Evolutionary conservation across 441 rosid genomes (phyloP).

Genomic region (Adansonia rubrostipa): DNA sequence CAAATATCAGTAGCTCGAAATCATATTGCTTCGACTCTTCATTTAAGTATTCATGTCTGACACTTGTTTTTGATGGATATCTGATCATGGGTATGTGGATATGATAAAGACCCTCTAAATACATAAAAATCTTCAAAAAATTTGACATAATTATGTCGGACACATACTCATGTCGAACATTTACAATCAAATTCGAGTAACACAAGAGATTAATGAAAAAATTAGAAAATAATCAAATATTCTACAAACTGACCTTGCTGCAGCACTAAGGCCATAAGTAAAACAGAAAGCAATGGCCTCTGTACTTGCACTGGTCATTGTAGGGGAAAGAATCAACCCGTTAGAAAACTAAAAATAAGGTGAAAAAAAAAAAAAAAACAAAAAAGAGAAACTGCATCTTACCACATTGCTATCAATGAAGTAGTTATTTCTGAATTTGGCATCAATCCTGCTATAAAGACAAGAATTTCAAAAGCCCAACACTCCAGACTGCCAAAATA

Average conservation of each 20-base stretch:
- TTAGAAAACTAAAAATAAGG: neutral
- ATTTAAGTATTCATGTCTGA: no score
- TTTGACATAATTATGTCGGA: no score
- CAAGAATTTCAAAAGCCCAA: conserved; percentile 78
- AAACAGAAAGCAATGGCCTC: conserved; percentile 62
- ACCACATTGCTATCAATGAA: conserved; percentile 80
- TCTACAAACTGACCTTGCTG: conserved; percentile 53
- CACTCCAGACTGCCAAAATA: conserved; percentile 57
- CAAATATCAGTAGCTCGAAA: neutral
- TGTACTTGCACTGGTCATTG: conserved; percentile 52
- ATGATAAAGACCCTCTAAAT: no score
- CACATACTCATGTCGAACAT: no score
- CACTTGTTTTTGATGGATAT: no score
- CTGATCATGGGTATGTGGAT: no score
- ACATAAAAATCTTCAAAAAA: no score
- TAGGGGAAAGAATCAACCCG: neutral
- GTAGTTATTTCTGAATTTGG: conserved; percentile 55
- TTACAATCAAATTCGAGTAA: no score
- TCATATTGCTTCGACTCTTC: no score
- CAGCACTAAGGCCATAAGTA: conserved; percentile 64
- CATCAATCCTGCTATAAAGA: conserved; percentile 76
- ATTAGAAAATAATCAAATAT: neutral
- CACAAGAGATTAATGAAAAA: neutral
- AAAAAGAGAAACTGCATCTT: neutral
- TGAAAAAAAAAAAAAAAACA: neutral